phyloP scores from a whole-genome alignment of 2,329 filamentous ascomycete genomes.

The Penicillium paneum region DNA sequence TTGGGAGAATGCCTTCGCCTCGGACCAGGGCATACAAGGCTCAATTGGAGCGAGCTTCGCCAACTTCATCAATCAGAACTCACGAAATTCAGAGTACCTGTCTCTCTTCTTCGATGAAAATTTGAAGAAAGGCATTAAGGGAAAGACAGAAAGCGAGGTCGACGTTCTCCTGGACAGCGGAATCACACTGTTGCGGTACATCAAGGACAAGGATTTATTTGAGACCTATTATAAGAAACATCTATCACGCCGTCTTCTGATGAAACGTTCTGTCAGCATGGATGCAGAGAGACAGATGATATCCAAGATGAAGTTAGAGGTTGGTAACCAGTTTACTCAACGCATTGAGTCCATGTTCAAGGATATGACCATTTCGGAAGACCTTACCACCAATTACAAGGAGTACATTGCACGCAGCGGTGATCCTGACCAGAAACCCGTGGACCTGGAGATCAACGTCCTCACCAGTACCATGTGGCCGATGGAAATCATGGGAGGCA shows the following conservation, averaged over 20 bases:
- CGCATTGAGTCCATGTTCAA: constrained; percentile 98
- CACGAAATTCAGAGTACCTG: constrained; percentile 81
- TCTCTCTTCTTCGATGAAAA: constrained; percentile 97
- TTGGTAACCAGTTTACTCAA: constrained; percentile 88
- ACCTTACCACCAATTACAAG: constrained; percentile 75
- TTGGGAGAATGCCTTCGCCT: constrained; percentile 67
- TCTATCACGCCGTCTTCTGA: constrained; percentile 78
- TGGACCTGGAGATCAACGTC: constrained; percentile 80
- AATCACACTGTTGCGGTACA: constrained; percentile 79
- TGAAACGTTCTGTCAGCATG: constrained; percentile 83
- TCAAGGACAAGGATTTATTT: constrained; percentile 90
- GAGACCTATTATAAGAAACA: constrained; percentile 99
- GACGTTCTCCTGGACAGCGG: constrained; percentile 84
- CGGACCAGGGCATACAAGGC: constrained; percentile 74
- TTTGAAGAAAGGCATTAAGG: constrained; percentile 87
- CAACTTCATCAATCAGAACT: constrained; percentile 90
- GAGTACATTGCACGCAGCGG: constrained; percentile 61
- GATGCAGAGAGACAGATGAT: constrained; percentile 97
- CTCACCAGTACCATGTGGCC: constrained; percentile 96
- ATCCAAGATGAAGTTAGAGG: constrained; percentile 91
- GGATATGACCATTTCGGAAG: constrained; percentile 84
- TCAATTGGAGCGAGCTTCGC: constrained; percentile 82
- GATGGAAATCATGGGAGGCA: constrained; percentile 74
- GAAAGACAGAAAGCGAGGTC: constrained; percentile 84
- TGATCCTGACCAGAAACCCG: constrained; percentile 58